Conservation (phyloP, 208 protist genomes). For the Trichomonas gallinae region DNA sequence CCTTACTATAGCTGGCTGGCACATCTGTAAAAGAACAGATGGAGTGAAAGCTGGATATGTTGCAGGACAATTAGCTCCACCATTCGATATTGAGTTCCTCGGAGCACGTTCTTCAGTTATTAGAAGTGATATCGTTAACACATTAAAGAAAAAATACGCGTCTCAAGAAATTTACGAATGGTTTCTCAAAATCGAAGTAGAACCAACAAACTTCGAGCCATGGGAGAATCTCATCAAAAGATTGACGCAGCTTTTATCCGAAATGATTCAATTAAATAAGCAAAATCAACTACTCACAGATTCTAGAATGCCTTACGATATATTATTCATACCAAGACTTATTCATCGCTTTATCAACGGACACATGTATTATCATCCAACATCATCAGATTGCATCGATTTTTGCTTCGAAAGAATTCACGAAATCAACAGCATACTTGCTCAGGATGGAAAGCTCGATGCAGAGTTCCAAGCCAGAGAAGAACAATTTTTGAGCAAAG, state of each 20-base stretch:
- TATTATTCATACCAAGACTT: not conserved
- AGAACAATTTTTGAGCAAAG: not conserved
- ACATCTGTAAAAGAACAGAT: not conserved
- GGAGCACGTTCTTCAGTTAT: too few relatives aligned
- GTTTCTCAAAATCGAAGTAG: not conserved
- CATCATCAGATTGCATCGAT: not conserved
- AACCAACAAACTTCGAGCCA: not conserved
- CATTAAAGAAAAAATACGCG: not conserved
- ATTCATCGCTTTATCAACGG: not conserved
- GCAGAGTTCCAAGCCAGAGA: not conserved
- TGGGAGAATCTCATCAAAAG: not conserved
- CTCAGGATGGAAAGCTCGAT: too few relatives aligned
- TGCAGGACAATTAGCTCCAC: not conserved
- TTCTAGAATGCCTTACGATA: too few relatives aligned
- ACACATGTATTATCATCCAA: not conserved
- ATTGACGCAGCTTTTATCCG: not conserved
- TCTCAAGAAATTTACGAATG: not conserved
- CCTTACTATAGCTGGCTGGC: not conserved
- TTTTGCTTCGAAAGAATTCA: not conserved
- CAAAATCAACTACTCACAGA: not conserved
- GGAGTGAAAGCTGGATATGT: not conserved
- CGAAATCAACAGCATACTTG: not conserved
- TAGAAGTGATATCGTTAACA: not conserved
- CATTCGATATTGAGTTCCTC: not conserved
- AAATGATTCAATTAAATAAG: not conserved